Conservation (phyloP, 2,329 filamentous ascomycete species). For the Monosporascus sp. region DNA sequence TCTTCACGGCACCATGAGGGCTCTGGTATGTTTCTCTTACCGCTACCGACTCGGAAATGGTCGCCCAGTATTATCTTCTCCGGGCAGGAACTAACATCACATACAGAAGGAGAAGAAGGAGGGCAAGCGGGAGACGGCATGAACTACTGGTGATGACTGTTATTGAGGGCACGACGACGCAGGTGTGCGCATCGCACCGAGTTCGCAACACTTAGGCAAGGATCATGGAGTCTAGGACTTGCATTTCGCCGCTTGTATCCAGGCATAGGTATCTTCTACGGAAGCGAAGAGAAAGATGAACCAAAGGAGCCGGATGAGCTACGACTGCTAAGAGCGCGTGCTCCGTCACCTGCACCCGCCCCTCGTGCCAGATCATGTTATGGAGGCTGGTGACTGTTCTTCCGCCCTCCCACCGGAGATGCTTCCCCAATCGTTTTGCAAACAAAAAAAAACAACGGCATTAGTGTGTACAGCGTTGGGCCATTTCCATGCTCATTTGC, state of each 20-base stretch:
- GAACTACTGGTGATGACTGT: slow-evolving; percentile 16
- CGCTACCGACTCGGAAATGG: not conserved
- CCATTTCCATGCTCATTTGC: slow-evolving; percentile 35
- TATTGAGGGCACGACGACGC: slow-evolving; percentile 20
- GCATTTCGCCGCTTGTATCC: slow-evolving; percentile 25
- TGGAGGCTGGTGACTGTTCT: not conserved
- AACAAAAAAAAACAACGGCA: slow-evolving; percentile 27
- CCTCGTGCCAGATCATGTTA: not conserved
- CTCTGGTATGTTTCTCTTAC: slow-evolving; percentile 65
- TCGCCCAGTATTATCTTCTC: too few relatives aligned
- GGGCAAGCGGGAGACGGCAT: slow-evolving; percentile 87
- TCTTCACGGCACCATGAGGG: slow-evolving; percentile 97
- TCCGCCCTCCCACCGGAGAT: too few relatives aligned
- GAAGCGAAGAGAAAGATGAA: slow-evolving; percentile 22
- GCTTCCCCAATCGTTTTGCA: slow-evolving; percentile 1
- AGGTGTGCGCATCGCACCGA: slow-evolving; percentile 25
- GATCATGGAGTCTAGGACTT: slow-evolving; percentile 31
- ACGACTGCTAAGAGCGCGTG: slow-evolving; percentile 15
- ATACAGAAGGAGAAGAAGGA: slow-evolving; percentile 87
- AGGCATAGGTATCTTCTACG: slow-evolving; percentile 21
- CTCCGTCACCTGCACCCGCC: not conserved
- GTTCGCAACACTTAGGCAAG: slow-evolving; percentile 25
- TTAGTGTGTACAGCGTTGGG: slow-evolving; percentile 47
- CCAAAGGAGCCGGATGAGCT: slow-evolving; percentile 21
- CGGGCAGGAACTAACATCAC: slow-evolving; percentile 10